A percentile compares a stretch with the other conserved stretches of the same genome.
Conservation (phyloP, 1,284 basidiomycete species). For the Melampsora americana region DNA sequence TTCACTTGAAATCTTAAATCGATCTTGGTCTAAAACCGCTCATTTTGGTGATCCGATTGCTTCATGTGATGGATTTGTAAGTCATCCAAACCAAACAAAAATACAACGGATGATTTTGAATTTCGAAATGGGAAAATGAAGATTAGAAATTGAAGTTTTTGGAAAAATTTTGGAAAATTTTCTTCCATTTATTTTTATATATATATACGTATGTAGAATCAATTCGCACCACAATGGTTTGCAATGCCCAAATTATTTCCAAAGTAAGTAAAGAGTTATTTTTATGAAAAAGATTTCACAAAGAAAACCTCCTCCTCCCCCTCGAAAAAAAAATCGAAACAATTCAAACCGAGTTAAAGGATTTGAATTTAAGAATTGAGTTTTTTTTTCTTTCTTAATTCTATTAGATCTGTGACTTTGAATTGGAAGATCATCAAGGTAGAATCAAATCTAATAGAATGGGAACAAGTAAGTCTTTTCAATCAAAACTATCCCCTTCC, state of each 20-base stretch:
- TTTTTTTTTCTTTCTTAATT: no score
- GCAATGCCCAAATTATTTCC: not conserved
- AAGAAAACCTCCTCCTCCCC: no score
- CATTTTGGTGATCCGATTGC: conserved; percentile 2
- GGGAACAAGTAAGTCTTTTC: conserved; percentile 1
- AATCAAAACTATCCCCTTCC: not conserved
- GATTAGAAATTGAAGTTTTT: no score
- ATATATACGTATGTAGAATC: no score
- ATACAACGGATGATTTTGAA: not conserved
- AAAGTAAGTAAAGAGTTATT: not conserved
- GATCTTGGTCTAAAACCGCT: not conserved
- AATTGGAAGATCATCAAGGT: not conserved
- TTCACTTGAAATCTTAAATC: not conserved
- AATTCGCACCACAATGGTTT: not conserved
- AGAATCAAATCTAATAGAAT: not conserved
- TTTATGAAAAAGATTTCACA: not conserved
- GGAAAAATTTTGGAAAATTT: no score
- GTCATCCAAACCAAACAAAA: not conserved
- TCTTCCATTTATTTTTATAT: no score
- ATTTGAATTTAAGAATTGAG: no score
- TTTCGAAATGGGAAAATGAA: no score
- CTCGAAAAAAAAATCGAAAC: no score
- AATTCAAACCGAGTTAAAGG: no score
- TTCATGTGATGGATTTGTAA: not conserved
- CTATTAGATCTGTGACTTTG: not conserved